phyloP scores from a whole-genome alignment of 2,329 filamentous ascomycete genomes.

The Chaetomiaceae sp. region DNA sequence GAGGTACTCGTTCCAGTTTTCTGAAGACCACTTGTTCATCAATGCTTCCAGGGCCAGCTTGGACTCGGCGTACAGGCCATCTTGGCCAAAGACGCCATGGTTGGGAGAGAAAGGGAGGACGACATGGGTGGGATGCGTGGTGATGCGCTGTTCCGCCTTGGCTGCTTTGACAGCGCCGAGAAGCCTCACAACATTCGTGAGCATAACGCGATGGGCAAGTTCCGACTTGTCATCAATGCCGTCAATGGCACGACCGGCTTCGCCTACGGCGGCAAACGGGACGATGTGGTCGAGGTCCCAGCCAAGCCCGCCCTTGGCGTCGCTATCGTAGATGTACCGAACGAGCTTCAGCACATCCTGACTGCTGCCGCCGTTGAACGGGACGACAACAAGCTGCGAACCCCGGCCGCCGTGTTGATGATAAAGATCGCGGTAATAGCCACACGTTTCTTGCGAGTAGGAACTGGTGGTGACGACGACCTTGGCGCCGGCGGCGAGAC shows the following conservation, averaged over 20 bases:
- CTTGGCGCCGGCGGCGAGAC: constrained; percentile 6
- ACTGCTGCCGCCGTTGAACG: constrained; percentile 39
- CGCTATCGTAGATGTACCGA: constrained; percentile 35
- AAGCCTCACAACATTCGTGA: not conserved
- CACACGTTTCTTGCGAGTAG: not conserved
- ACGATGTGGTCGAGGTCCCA: constrained; percentile 38
- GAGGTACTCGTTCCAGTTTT: constrained; percentile 30
- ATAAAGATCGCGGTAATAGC: constrained; percentile 34
- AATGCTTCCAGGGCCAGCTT: constrained; percentile 38
- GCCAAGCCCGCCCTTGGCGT: constrained; percentile 20
- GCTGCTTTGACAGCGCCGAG: not conserved
- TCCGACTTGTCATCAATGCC: constrained; percentile 34
- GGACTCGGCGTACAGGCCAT: constrained; percentile 42
- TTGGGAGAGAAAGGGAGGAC: constrained; percentile 43
- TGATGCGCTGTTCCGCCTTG: constrained; percentile 20
- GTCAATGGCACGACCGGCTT: constrained; percentile 35
- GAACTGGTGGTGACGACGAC: constrained; percentile 9
- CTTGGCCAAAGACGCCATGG: constrained; percentile 39
- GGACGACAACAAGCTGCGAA: constrained; percentile 33
- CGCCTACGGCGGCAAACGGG: constrained; percentile 40
- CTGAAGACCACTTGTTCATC: constrained; percentile 20
- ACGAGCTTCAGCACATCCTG: constrained; percentile 37
- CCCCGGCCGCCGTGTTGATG: not conserved
- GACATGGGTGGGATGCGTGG: constrained; percentile 35
- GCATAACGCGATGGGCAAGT: constrained; percentile 31